Conservation (phyloP, 148 eudicot genomes). For the Mesembryanthemum crystallinum region DNA sequence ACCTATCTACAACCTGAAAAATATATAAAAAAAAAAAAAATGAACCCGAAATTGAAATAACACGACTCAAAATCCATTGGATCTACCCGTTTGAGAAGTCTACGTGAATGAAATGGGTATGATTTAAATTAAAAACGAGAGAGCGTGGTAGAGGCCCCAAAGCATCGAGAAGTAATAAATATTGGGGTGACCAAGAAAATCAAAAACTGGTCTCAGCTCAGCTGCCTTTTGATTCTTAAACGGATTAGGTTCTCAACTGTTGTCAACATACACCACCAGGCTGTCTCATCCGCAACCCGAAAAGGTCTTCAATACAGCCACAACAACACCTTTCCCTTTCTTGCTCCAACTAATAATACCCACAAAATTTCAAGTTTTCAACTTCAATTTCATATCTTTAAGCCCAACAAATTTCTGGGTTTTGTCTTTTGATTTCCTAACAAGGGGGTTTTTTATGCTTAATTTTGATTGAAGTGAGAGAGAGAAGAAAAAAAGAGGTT, state of each 20-base stretch:
- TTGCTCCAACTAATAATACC: background rate
- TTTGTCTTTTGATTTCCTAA: background rate
- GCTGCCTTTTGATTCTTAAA: background rate
- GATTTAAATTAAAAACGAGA: no score
- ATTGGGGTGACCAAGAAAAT: background rate
- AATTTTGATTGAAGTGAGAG: conserved; percentile 3
- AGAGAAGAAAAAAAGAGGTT: no score
- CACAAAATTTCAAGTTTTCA: background rate
- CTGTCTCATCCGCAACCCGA: conserved; percentile 4
- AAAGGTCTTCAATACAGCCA: no score
- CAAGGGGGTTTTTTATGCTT: background rate
- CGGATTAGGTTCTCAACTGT: conserved; percentile 10
- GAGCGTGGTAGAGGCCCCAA: background rate
- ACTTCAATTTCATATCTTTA: background rate
- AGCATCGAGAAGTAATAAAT: background rate
- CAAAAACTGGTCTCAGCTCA: background rate
- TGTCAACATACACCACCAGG: conserved; percentile 12
- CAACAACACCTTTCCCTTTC: background rate
- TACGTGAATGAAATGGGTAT: no score
- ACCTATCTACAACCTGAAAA: no score
- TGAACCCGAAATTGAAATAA: no score
- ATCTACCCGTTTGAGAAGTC: no score
- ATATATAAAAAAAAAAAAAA: no score
- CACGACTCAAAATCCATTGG: no score
- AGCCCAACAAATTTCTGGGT: conserved; percentile 10